Base-by-base conservation (phyloP, 1,284 basidiomycete species). In the Exobasidium rhododendri region DNA sequence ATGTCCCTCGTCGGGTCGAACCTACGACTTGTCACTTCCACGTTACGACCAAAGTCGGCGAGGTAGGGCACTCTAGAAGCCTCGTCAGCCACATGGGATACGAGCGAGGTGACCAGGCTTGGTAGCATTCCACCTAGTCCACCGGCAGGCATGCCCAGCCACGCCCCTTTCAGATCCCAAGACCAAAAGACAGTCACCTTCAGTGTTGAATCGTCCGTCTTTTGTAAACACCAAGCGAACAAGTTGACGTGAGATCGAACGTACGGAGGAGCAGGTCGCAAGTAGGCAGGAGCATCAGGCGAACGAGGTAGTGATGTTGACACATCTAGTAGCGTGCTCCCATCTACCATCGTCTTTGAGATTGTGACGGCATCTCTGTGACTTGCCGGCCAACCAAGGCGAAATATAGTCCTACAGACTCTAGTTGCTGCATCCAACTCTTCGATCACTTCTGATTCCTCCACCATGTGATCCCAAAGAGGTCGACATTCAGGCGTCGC, bases 351-450 rank as follows among this genome's bases (percentile, higher is more conserved):
- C 0, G 68, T 68, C 14, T 70, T 46, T 50, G 64, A 62, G 56
- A 73, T 61, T 58, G 69, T 53, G 61, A 73, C 40, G 44, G 65
- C 51, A 43, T 79, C 77, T 22, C 77, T 69, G 0, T 75, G 73
- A 90, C 89, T 94, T 59, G 92, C 92, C 61, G 94, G 94, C 94
- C 94, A 97, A 1, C 94, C 96, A 6, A 97, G 82, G 4, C 88
- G 87, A 79, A 91, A 97, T 71, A 92, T 90, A 0, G 92, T 94
- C 82, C 90, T 92, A 56, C 86, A 85, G 71, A 97, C 89, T 64
- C 91, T 84, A 3, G 92, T 94, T 63, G 86, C 85, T 29, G 88
- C 87, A 77, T 94, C 93, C 61, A 94, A 86, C 81, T 92, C 84
- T 80, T 97, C 93, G 47, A 97, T 81, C 17, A 92, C 82, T 69